Evolutionary conservation across 352 stramenopile genomes (phyloP), one percentile per base, ranked within the genome.

Genomic region (Globisporangium paddicum): DNA sequence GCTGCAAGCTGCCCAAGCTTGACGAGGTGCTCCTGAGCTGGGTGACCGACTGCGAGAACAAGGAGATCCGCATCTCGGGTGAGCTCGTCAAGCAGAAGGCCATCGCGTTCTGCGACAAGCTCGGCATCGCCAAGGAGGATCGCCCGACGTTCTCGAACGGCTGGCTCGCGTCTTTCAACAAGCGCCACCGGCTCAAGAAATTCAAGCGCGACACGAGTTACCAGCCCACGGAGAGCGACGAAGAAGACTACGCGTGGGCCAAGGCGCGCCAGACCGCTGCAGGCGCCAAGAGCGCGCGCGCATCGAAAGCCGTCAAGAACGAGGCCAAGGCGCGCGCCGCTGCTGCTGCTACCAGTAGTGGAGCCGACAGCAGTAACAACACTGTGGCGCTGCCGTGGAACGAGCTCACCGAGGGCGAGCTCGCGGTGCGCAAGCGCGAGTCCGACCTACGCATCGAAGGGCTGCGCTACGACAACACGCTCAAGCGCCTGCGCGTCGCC

Each of bases 131-230:
- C 8, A 37, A 40, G 32, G 59, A 54, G 26, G 35, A 55, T 13
- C 59, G 59, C 47, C 57, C 57, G 2, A 57, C 32, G 34, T 94
- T 92, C 62, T 94, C 84, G 8, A 94, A 94, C 62, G 84, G 84
- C 52, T 94, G 84, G 84, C 66, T 94, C 47, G 82, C 80, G 51
- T 89, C 77, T 13, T 95, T 95, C 61, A 93, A 93, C 59, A 65
- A 65, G 51, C 59, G 59, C 8, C 81, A 93, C 44, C 48, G 55
- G 34, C 59, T 65, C 41, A 65, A 65, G 41, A 65, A 65, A 51
- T 65, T 65, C 42, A 65, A 65, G 51, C 59, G 59, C 14, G 59
- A 60, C 44, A 55, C 40, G 34, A 59, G 49, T 16, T 65, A 60
- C 44, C 41, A 55, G n/a, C 50, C 42, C 23, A 60, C 42, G 30